Evolutionary conservation across 108 stramenopile genomes (phyloP), one percentile per base, ranked within the genome.

Genomic region (Skeletonema marinoi): DNA sequence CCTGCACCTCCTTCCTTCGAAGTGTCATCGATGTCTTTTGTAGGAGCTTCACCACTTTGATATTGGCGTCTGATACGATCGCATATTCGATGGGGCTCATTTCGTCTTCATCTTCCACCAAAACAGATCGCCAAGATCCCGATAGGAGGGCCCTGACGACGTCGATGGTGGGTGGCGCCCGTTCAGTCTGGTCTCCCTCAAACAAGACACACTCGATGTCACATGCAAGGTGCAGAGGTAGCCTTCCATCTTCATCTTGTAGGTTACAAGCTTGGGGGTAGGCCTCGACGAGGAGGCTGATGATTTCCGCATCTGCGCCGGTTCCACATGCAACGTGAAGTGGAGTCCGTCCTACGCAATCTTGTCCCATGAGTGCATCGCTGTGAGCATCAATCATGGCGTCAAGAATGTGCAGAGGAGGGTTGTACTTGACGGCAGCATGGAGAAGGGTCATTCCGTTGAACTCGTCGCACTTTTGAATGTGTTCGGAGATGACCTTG

Each of bases 311-410:
- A 32, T 78, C 74, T 1, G 88, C 91, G 14, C 93, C 86, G 32
- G 84, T 87, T 30, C 85, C 89, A 69, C 85, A 86, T 0, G 91
- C 90, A 39, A 90, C 81, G 58, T 94, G 93, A 56, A 94, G 75
- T 0, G 93, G 90, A 0, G 93, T 94, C 1, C 93, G 88, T 10
- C 74, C 70, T 29, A 85, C 72, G 17, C 78, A 86, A 67, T 94
- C 93, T 66, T 84, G 76, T 12, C 60, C 61, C 33, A 68, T 58
- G 51, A 88, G 86, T 25, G 88, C 70, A 35, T 84, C 85, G 19
- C 87, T 88, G 61, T 85, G 84, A n/a, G 86, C 77, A 25, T 83
- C 60, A 41, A 79, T 78, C 3, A 94, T 73, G 19, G 88, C 46
- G 32, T 82, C 32, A 25, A 92, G 66, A 6, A 92, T 86, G 1